Evolutionary conservation across 2,329 filamentous ascomycete species (phyloP).

Genomic region (Proliferodiscus dingleyae): DNA sequence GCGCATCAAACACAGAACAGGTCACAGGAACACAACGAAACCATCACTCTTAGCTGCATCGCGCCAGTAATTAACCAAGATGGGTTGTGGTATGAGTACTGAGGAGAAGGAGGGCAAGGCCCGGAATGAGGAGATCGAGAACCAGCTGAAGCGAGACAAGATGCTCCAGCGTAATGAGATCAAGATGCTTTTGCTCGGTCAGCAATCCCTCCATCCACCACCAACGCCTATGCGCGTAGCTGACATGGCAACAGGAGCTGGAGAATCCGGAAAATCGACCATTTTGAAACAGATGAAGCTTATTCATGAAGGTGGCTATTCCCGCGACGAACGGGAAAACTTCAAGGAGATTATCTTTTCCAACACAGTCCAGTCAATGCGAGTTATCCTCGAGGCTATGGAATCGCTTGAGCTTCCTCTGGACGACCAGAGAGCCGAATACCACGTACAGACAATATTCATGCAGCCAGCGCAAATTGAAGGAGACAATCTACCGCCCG

Average conservation of each 20-base stretch:
- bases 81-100: slow-evolving; percentile 99
- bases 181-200: slow-evolving; percentile 99
- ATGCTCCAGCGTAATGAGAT: slow-evolving; percentile 99
- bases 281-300: slow-evolving; percentile 99
- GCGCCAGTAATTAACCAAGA: slow-evolving; percentile 51
- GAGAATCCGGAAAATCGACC: slow-evolving; percentile 95
- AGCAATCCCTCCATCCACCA: slow-evolving; percentile 34
- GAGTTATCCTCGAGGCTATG: slow-evolving; percentile 89
- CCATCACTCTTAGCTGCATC: background rate
- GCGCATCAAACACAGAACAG: background rate
- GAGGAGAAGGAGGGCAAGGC: slow-evolving; percentile 99
- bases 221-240: background rate
- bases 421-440: slow-evolving; percentile 49
- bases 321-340: slow-evolving; percentile 89
- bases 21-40: slow-evolving; percentile 4
- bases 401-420: slow-evolving; percentile 76
- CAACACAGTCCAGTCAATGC: slow-evolving; percentile 91
- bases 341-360: slow-evolving; percentile 95
- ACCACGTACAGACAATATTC: slow-evolving; percentile 34
- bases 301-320: slow-evolving; percentile 98
- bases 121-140: slow-evolving; percentile 99
- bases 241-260: slow-evolving; percentile 47
- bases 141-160: slow-evolving; percentile 96
- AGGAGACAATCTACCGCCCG: slow-evolving; percentile 73
- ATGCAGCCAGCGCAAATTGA: slow-evolving; percentile 57